These are phyloP conservation scores for Populus deltoides DNA, from an alignment of 345 rosid species.

Conservation along the genomic window DNA sequence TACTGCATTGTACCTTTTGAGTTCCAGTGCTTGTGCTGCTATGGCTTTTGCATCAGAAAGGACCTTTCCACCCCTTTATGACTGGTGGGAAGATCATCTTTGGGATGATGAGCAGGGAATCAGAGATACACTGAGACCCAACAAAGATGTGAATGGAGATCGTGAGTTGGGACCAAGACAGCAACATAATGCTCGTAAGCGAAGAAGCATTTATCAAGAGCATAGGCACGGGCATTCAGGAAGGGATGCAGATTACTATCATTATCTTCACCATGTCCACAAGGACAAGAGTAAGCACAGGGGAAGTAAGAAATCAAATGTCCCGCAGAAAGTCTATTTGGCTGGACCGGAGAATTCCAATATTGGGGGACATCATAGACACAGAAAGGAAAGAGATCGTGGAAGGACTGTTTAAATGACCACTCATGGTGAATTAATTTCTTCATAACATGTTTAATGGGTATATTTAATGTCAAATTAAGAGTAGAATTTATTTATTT, in stretches of 20 bases:
- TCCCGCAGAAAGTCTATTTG: conserved; percentile 25
- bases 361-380: conserved; percentile 24
- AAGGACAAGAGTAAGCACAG: conserved; percentile 38
- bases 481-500: no score
- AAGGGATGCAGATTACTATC: conserved; percentile 18
- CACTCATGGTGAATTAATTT: background rate
- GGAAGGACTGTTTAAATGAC: conserved; percentile 17
- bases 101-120: conserved; percentile 18
- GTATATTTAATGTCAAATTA: no score
- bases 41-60: conserved; percentile 90
- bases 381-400: conserved; percentile 23
- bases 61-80: conserved; percentile 77
- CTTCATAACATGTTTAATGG: no score
- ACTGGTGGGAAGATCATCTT: conserved; percentile 80
- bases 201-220: conserved; percentile 31
- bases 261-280: conserved; percentile 29
- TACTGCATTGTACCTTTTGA: background rate
- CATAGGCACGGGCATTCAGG: conserved; percentile 44
- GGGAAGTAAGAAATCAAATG: conserved; percentile 38
- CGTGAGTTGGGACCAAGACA: conserved; percentile 32
- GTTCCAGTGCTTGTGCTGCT: conserved; percentile 62
- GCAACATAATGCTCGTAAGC: conserved; percentile 38
- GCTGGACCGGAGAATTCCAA: conserved; percentile 31
- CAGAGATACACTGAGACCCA: conserved; percentile 24
- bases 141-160: conserved; percentile 23